phyloP scores from a whole-genome alignment of 345 rosid genomes.

The Citropsis articulata region DNA sequence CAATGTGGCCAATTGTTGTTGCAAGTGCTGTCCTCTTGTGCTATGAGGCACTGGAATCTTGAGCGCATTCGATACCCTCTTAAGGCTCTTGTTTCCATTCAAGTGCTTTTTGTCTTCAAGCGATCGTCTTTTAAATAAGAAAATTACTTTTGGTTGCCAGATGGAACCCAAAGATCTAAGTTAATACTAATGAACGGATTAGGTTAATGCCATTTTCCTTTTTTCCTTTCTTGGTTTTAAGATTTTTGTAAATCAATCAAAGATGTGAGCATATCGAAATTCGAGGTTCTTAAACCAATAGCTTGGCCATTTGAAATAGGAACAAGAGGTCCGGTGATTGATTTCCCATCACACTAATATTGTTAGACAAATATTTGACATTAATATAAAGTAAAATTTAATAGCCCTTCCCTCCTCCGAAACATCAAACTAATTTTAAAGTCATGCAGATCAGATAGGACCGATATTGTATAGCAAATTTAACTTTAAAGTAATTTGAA shows the following conservation, averaged over 20 bases:
- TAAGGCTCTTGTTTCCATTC: neutral
- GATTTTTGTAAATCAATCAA: neutral
- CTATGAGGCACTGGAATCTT: slow-evolving; percentile 21
- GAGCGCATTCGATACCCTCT: slow-evolving; percentile 17
- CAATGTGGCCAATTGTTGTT: neutral
- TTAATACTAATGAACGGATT: neutral
- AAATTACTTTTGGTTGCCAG: neutral
- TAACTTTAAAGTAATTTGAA: too few relatives aligned
- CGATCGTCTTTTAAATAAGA: neutral
- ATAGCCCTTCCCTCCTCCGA: too few relatives aligned
- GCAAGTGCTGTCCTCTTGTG: slow-evolving; percentile 11
- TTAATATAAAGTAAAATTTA: too few relatives aligned
- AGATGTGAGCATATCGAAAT: neutral
- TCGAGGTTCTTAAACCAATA: too few relatives aligned
- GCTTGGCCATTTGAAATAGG: neutral
- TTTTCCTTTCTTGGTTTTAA: too few relatives aligned
- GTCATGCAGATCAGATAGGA: too few relatives aligned
- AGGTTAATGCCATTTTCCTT: neutral
- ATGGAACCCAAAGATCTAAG: neutral
- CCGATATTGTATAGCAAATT: too few relatives aligned
- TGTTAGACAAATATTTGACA: too few relatives aligned
- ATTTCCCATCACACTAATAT: too few relatives aligned
- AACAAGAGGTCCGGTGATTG: neutral
- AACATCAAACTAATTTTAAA: too few relatives aligned
- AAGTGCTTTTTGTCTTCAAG: slow-evolving; percentile 14